Evolutionary conservation across 176 grass and related monocot species (phyloP).

Genomic region (Miscanthus lutarioriparius): DNA sequence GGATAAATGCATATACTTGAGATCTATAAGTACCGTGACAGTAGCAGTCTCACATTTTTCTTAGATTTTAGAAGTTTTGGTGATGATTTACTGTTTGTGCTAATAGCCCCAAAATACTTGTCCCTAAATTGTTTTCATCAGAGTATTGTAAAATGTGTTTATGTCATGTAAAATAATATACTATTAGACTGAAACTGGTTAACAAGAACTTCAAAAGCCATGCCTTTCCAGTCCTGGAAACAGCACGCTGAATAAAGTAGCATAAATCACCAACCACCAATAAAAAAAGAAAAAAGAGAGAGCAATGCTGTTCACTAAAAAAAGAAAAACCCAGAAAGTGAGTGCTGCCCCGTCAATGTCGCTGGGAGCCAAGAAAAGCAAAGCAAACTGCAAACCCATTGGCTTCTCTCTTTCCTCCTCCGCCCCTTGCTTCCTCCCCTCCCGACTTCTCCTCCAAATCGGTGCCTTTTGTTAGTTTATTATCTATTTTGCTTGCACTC

Average conservation of each 20-base stretch:
- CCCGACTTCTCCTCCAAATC: constrained; percentile 46
- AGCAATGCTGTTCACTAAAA: constrained; percentile 24
- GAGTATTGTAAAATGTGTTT: background rate
- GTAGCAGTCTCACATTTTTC: background rate
- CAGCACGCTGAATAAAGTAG: constrained; percentile 35
- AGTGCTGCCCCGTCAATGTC: constrained; percentile 61
- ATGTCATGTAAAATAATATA: background rate
- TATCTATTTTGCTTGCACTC: constrained; percentile 17
- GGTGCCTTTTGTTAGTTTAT: constrained; percentile 16
- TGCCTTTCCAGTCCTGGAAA: constrained; percentile 37
- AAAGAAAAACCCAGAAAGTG: background rate
- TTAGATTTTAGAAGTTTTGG: background rate
- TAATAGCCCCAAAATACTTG: background rate
- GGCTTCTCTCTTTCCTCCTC: constrained; percentile 27
- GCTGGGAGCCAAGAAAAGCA: constrained; percentile 53
- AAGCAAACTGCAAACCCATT: constrained; percentile 43
- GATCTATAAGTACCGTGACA: background rate
- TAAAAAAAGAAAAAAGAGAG: constrained; percentile 1
- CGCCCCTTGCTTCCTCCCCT: constrained; percentile 22
- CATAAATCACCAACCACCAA: constrained; percentile 38
- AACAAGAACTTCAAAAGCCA: constrained; percentile 18
- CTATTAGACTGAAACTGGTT: background rate
- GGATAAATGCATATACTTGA: background rate
- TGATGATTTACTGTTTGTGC: background rate
- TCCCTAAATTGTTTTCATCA: background rate